Conservation (phyloP, 2,329 filamentous ascomycete species). For the Parafenestella ontariensis region DNA sequence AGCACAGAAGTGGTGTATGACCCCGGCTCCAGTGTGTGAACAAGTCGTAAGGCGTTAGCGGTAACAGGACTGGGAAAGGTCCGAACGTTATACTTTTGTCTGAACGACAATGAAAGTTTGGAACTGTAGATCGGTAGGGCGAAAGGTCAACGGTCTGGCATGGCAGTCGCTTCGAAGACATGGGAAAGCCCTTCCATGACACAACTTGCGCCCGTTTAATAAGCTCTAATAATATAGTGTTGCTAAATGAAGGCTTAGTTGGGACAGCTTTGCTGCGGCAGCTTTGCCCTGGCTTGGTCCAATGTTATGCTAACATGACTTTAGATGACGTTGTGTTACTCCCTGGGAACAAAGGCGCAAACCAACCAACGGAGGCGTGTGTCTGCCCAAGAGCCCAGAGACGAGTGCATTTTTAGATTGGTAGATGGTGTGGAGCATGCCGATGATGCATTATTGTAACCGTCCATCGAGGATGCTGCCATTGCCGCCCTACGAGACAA, state of each 20-base stretch:
- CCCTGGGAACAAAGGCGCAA: slow-evolving; percentile 8
- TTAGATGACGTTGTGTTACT: slow-evolving; percentile 23
- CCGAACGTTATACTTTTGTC: neutral
- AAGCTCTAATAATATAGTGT: neutral
- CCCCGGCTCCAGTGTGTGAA: slow-evolving; percentile 4
- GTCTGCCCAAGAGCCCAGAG: neutral
- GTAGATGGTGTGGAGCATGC: neutral
- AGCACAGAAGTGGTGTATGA: neutral
- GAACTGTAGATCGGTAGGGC: neutral
- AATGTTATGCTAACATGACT: slow-evolving; percentile 26
- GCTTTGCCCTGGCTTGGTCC: slow-evolving; percentile 15
- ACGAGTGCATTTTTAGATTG: neutral
- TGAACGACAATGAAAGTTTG: neutral
- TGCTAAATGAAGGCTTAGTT: neutral
- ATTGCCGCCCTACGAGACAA: slow-evolving; percentile 18
- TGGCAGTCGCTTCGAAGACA: neutral
- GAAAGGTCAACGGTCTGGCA: neutral
- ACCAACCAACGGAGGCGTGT: neutral
- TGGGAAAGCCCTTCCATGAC: neutral
- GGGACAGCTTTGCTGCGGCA: neutral
- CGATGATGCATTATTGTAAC: neutral
- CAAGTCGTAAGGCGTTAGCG: slow-evolving; percentile 12
- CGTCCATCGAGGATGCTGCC: neutral
- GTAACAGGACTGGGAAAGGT: neutral
- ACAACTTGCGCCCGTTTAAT: neutral